Conservation (phyloP, 192 early-diverging fungal species). For the Coemansia javaensis region DNA sequence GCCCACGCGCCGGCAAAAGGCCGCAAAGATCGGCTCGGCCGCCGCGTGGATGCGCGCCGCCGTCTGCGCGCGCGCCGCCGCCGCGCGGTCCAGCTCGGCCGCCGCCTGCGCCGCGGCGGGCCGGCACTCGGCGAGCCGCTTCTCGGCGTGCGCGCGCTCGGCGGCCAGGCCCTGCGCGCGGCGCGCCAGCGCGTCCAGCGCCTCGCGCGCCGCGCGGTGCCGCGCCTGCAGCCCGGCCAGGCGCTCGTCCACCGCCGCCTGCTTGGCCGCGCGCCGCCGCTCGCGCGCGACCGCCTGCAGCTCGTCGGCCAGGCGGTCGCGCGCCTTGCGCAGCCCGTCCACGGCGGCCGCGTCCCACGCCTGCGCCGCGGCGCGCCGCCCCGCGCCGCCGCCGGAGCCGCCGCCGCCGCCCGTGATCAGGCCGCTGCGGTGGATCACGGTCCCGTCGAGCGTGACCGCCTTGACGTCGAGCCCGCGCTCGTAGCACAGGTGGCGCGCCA, state of each 20-base stretch:
- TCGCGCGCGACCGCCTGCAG: slow-evolving; percentile 66
- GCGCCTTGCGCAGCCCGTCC: slow-evolving; percentile 67
- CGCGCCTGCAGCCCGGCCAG: slow-evolving; percentile 59
- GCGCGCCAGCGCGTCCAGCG: slow-evolving; percentile 49
- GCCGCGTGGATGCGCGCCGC: slow-evolving; percentile 50
- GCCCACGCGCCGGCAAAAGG: slow-evolving; percentile 70
- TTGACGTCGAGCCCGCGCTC: slow-evolving; percentile 79
- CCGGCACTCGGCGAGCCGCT: slow-evolving; percentile 15
- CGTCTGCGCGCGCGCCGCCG: slow-evolving; percentile 36
- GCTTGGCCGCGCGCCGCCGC: slow-evolving; percentile 63
- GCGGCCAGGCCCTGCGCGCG: slow-evolving; percentile 58
- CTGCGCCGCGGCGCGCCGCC: slow-evolving; percentile 47
- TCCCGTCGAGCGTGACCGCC: slow-evolving; percentile 89
- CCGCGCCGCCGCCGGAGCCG: slow-evolving; percentile 51
- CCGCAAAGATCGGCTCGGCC: slow-evolving; percentile 69
- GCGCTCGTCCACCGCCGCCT: slow-evolving; percentile 57
- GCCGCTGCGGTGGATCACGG: slow-evolving; percentile 92
- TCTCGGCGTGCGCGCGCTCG: slow-evolving; percentile 56
- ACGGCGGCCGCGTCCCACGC: slow-evolving; percentile 89
- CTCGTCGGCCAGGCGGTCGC: slow-evolving; percentile 65
- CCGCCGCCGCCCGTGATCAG: slow-evolving; percentile 90
- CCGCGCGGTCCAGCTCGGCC: slow-evolving; percentile 45
- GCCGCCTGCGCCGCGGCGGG: slow-evolving; percentile 21
- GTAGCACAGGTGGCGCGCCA: slow-evolving; percentile 85
- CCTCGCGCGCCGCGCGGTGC: slow-evolving; percentile 57